These are phyloP conservation scores for Penicillium freii DNA, from an alignment of 2,329 filamentous ascomycete genomes.

Conservation along the genomic window DNA sequence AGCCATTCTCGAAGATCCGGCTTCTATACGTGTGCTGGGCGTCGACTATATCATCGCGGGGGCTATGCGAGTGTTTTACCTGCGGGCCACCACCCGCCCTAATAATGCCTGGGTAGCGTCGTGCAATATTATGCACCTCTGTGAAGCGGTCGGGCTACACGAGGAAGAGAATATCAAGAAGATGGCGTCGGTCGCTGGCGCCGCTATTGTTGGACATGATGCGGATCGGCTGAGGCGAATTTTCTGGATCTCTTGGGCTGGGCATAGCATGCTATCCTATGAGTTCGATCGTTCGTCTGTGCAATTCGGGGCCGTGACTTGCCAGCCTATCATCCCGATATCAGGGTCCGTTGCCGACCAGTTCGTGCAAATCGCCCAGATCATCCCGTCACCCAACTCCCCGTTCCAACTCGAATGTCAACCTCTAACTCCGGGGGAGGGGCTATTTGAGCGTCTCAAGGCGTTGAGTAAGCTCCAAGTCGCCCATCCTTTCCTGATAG, in stretches of 20 bases:
- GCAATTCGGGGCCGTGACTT: conserved; percentile 24
- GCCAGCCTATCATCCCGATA: conserved; percentile 21
- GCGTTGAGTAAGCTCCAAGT: conserved; percentile 15
- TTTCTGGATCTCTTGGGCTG: conserved; percentile 37
- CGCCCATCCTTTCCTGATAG: conserved; percentile 29
- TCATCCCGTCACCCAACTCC: conserved; percentile 29
- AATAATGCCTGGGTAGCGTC: conserved; percentile 35
- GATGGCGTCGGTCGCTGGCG: conserved; percentile 25
- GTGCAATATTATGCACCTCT: conserved; percentile 33
- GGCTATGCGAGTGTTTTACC: conserved; percentile 31
- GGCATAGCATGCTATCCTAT: conserved; percentile 33
- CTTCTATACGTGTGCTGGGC: conserved; percentile 25
- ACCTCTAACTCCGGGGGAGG: conserved; percentile 17
- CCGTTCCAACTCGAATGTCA: conserved; percentile 22
- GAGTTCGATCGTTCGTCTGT: conserved; percentile 34
- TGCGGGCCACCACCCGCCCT: conserved; percentile 33
- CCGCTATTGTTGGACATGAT: conserved; percentile 28
- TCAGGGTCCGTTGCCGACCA: conserved; percentile 28
- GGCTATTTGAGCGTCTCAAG: conserved; percentile 27
- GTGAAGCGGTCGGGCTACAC: conserved; percentile 29
- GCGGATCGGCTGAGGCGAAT: conserved; percentile 32
- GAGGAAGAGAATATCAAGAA: conserved; percentile 30
- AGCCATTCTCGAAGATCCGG: conserved; percentile 33
- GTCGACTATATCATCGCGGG: conserved; percentile 33
- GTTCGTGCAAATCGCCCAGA: conserved; percentile 29